These are phyloP conservation scores for Neoarthrinium moseri DNA, from an alignment of 2,329 filamentous ascomycete genomes.

Conservation along the genomic window DNA sequence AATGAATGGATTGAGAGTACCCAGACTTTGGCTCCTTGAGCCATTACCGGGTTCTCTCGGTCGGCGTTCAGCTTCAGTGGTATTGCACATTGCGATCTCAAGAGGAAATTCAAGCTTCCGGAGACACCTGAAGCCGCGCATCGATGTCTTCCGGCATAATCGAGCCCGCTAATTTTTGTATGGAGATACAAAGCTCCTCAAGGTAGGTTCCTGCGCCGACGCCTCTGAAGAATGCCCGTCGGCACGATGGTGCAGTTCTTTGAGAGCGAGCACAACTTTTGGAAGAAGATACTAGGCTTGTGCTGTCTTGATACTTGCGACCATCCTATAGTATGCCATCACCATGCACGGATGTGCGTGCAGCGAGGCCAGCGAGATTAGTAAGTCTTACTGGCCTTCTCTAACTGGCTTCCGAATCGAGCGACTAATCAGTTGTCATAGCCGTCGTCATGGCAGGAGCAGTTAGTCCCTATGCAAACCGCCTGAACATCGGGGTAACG, in stretches of 20 bases:
- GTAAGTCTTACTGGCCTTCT: neutral
- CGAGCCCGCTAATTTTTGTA: too few species aligned
- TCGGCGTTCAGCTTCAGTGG: too few species aligned
- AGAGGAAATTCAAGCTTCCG: too few species aligned
- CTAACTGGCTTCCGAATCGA: neutral
- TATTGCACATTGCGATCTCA: too few species aligned
- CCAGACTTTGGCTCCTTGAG: too few species aligned
- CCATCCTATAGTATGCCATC: slow-evolving; percentile 1
- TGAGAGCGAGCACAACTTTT: neutral
- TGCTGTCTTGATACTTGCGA: slow-evolving; percentile 10
- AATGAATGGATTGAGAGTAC: too few species aligned
- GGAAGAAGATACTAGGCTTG: neutral
- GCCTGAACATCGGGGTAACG: slow-evolving; percentile 7
- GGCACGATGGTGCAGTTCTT: neutral
- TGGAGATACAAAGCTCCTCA: too few species aligned
- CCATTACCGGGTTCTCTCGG: too few species aligned
- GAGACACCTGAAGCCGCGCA: too few species aligned
- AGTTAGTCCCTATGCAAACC: slow-evolving; percentile 6
- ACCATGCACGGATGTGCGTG: slow-evolving; percentile 7
- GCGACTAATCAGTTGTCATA: neutral
- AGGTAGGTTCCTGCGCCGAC: too few species aligned
- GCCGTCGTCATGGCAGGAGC: neutral
- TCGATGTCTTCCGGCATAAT: too few species aligned
- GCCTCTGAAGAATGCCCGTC: neutral
- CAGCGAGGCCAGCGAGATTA: slow-evolving; percentile 7